These are phyloP conservation scores for Euphorbia corollata DNA, from an alignment of 441 rosid species.

Conservation along the genomic window DNA sequence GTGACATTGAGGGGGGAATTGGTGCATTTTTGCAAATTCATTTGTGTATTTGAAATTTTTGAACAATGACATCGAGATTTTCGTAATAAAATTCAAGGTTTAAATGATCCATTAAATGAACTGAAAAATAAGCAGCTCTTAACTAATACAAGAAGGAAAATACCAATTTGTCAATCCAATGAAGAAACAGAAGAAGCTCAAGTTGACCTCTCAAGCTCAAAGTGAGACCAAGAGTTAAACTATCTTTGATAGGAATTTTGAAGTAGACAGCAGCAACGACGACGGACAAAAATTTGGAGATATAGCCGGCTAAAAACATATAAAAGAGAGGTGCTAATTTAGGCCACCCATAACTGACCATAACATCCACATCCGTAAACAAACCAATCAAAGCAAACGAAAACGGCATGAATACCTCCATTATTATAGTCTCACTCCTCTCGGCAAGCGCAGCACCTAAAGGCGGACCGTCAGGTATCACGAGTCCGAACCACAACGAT, in stretches of 20 bases:
- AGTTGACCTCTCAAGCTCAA: conserved; percentile 63
- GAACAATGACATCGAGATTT: too few relatives aligned
- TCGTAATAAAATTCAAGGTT: too few relatives aligned
- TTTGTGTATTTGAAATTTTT: too few relatives aligned
- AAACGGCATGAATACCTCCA: conserved; percentile 54
- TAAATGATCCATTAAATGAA: too few relatives aligned
- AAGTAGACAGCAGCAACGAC: conserved; percentile 27
- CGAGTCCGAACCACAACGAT: conserved; percentile 51
- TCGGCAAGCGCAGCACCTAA: conserved; percentile 46
- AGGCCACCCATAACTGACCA: conserved; percentile 36
- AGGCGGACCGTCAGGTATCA: conserved; percentile 63
- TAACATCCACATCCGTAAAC: conserved; percentile 32
- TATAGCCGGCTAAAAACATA: conserved; percentile 28
- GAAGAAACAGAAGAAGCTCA: conserved; percentile 42
- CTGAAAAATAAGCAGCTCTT: too few relatives aligned
- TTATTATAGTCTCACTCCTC: conserved; percentile 42
- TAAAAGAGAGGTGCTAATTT: conserved; percentile 35
- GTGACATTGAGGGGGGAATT: too few relatives aligned
- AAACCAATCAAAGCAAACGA: conserved; percentile 46
- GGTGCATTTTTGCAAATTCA: too few relatives aligned
- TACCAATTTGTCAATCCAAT: conserved; percentile 62
- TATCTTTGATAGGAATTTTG: conserved; percentile 40
- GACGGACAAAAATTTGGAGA: conserved; percentile 31
- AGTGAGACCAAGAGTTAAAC: conserved; percentile 52
- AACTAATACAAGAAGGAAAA: too few relatives aligned